Evolutionary conservation across 2,329 filamentous ascomycete genomes (phyloP).

Genomic region (Apiospora malaysiana): DNA sequence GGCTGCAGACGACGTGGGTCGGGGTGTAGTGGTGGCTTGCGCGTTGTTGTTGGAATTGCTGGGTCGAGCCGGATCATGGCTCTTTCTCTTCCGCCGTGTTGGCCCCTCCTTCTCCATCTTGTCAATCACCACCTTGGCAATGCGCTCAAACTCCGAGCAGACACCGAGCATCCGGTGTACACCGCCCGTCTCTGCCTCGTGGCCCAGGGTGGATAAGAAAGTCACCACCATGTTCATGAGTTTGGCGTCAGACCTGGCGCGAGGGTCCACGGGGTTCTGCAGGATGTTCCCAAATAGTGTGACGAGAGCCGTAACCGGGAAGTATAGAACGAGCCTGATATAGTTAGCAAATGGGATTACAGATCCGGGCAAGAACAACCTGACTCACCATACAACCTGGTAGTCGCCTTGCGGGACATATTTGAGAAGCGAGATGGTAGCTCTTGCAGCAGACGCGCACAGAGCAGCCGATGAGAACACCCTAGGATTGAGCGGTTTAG

Average conservation of each 20-base stretch:
- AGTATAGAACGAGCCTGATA: constrained; percentile 85
- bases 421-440: constrained; percentile 91
- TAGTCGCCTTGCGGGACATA: constrained; percentile 97
- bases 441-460: constrained; percentile 89
- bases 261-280: constrained; percentile 89
- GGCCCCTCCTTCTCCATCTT: constrained; percentile 86
- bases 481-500: constrained; percentile 86
- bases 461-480: constrained; percentile 93
- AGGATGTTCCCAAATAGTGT: constrained; percentile 96
- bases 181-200: constrained; percentile 87
- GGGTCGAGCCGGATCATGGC: constrained; percentile 52
- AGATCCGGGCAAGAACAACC: background rate
- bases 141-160: constrained; percentile 95
- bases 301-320: constrained; percentile 92
- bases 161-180: constrained; percentile 93
- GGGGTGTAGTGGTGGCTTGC: constrained; percentile 34
- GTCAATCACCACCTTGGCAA: constrained; percentile 88
- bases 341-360: constrained; percentile 36
- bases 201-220: constrained; percentile 87
- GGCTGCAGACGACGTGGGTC: constrained; percentile 33
- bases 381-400: constrained; percentile 86
- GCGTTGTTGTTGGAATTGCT: constrained; percentile 30
- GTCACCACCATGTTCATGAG: constrained; percentile 93
- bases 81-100: constrained; percentile 84
- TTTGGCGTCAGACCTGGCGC: constrained; percentile 86